Evolutionary conservation across 306 rosid genomes (phyloP).

Genomic region (Canavalia gladiata): DNA sequence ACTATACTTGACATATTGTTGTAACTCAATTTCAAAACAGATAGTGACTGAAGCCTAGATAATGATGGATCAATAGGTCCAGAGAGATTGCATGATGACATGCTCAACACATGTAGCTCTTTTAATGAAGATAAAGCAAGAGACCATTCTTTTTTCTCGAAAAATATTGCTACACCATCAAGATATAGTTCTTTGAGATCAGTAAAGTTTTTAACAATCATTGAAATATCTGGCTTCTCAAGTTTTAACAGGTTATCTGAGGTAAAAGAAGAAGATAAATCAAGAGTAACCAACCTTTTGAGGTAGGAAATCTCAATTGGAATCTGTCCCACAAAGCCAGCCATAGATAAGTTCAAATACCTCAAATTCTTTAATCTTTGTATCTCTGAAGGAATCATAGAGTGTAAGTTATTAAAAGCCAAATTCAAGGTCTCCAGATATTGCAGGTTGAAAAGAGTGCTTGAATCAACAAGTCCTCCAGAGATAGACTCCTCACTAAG

Average conservation of each 20-base stretch:
- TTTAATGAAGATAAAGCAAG: slow-evolving; percentile 37
- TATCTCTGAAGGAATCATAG: slow-evolving; percentile 39
- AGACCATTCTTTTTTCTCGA: slow-evolving; percentile 56
- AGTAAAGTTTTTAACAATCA: slow-evolving; percentile 47
- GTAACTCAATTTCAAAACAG: background rate
- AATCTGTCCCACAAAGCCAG: slow-evolving; percentile 51
- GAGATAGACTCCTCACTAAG: slow-evolving; percentile 40
- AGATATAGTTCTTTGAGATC: slow-evolving; percentile 52
- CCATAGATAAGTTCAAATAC: slow-evolving; percentile 44
- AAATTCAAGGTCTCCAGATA: slow-evolving; percentile 40
- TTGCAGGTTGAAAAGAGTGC: slow-evolving; percentile 36
- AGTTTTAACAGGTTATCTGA: background rate
- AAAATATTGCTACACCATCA: slow-evolving; percentile 57
- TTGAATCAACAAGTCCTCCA: slow-evolving; percentile 37
- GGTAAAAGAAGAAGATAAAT: slow-evolving; percentile 29
- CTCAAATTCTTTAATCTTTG: slow-evolving; percentile 39
- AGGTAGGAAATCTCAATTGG: slow-evolving; percentile 51
- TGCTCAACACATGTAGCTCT: slow-evolving; percentile 46
- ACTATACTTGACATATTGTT: slow-evolving; percentile 44
- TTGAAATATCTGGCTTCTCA: slow-evolving; percentile 35
- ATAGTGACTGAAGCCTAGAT: slow-evolving; percentile 40
- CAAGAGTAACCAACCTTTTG: slow-evolving; percentile 46
- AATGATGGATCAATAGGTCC: slow-evolving; percentile 55
- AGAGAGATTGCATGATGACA: slow-evolving; percentile 51
- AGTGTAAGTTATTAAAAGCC: slow-evolving; percentile 2